Conservation (phyloP, 768 basidiomycete species). For the Suillus luteus region DNA sequence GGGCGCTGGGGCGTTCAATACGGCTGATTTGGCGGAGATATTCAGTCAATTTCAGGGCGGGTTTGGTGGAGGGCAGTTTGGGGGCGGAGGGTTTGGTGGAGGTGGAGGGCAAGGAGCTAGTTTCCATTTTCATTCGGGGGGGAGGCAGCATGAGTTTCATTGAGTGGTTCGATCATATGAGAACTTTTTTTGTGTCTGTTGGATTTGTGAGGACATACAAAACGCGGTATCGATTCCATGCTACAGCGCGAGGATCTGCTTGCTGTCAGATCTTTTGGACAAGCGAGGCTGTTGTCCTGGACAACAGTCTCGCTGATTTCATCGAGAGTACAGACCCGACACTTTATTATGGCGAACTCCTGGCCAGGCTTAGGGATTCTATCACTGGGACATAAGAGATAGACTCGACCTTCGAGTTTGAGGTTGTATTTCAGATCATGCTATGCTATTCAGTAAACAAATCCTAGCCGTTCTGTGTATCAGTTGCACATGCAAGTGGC, state of each 20-base stretch:
- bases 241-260: not conserved
- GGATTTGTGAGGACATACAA: not conserved
- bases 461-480: too few relatives aligned
- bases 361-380: too few relatives aligned
- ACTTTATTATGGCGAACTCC: too few relatives aligned
- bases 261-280: too few relatives aligned
- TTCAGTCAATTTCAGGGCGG: conserved; percentile 60
- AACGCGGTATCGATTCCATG: not conserved
- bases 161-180: not conserved
- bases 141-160: not conserved
- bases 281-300: too few relatives aligned
- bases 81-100: conserved; percentile 21
- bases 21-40: conserved; percentile 59
- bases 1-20: conserved; percentile 47
- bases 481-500: too few relatives aligned
- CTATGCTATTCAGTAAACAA: too few relatives aligned
- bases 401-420: too few relatives aligned
- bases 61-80: conserved; percentile 33
- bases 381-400: too few relatives aligned
- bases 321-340: not conserved
- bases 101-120: conserved; percentile 24
- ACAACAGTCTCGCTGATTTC: not conserved
- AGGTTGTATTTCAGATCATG: too few relatives aligned
- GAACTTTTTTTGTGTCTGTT: not conserved
- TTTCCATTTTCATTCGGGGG: conserved; percentile 30